Evolutionary conservation across 371 early-diverging fungal genomes (phyloP), one percentile per base, ranked within the genome.

Genomic region (Syncephalis fuscata): DNA sequence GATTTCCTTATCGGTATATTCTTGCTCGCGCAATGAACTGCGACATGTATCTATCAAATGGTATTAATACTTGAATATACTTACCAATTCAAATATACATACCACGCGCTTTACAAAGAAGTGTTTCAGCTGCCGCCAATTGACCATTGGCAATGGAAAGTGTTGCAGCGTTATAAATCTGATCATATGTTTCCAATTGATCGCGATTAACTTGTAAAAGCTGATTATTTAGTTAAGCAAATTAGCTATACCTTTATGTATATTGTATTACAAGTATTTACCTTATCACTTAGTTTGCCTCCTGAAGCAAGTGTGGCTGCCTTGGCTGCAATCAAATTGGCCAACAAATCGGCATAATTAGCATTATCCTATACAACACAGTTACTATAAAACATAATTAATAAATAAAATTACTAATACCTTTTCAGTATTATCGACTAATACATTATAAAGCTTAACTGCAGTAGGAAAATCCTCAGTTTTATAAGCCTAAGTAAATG

Each of bases 251-350:
- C 48, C 53, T 14, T 42, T 4, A 32, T 32, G 7, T 7, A 32
- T 32, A 11, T 7, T 11, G 32, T 11, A 11, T 7, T 32, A n/a
- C n/a, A 11, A 11, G 11, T 40, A 20, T 39, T 40, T 44, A 61
- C 59, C 47, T 62, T 55, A 4, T 45, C 50, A 23, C 55, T 51
- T 9, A 55, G 38, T 1, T 49, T 46, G 19, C 49, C 48, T n/a
- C 65, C 64, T 44, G 73, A 59, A 47, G 66, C 69, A 0, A 69
- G 52, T 3, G 74, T 56, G 10, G 78, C 79, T 4, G 80, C 75
- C 48, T 76, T 71, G 43, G 72, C 78, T 15, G 82, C 85, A 37
- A 68, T 63, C 27, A 73, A 59, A 53, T 85, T 85, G 24, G 70
- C 63, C 27, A 63, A 36, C 26, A 74, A 50, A 14, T 69, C 69